phyloP scores from a whole-genome alignment of 1,139 yeast genomes.

The Pichia sp. region DNA sequence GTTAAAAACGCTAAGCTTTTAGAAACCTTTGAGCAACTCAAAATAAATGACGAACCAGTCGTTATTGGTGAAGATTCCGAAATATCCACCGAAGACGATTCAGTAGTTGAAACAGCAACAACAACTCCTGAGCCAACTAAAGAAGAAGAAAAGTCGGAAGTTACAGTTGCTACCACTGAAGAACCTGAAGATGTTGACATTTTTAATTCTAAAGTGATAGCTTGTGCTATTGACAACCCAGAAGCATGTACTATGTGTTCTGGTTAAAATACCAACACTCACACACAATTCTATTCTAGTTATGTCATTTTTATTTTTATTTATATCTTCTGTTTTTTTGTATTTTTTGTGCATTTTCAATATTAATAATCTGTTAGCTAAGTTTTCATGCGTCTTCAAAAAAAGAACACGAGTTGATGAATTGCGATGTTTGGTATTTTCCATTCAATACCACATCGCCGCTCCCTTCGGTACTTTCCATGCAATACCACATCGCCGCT shows the following conservation, averaged over 20 bases:
- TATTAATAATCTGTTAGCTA: no score
- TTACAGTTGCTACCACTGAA: conserved; percentile 18
- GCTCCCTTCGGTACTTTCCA: no score
- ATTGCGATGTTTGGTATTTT: no score
- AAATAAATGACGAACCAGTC: conserved; percentile 20
- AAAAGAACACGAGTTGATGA: no score
- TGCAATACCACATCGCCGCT: no score
- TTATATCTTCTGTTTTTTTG: neutral
- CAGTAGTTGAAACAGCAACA: neutral
- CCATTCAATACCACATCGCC: no score
- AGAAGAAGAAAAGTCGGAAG: neutral
- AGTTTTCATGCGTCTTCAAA: no score
- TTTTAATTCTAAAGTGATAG: conserved; percentile 86
- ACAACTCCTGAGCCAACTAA: conserved; percentile 1
- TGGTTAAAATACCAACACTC: conserved; percentile 40
- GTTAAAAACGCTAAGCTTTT: conserved; percentile 27
- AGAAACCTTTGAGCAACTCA: conserved; percentile 13
- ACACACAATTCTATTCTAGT: neutral
- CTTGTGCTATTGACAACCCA: conserved; percentile 95
- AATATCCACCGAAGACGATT: neutral
- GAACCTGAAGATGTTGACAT: conserved; percentile 45
- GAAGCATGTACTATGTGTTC: conserved; percentile 99
- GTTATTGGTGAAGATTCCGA: conserved; percentile 10
- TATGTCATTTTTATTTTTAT: neutral
- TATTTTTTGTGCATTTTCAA: neutral